Evolutionary conservation across 306 rosid genomes (phyloP).

Genomic region (Alnus rubra): DNA sequence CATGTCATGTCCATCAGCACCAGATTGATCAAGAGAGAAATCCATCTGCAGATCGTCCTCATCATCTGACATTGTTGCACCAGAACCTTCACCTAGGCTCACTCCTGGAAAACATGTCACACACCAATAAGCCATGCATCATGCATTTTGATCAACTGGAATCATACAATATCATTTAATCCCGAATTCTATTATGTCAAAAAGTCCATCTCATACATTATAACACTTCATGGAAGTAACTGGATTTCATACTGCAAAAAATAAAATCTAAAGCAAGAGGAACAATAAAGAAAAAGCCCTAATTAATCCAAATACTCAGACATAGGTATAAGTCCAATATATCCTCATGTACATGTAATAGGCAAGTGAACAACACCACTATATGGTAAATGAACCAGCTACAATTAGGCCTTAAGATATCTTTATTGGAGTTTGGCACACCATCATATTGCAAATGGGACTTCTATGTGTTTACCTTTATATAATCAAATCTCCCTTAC

Average conservation of each 20-base stretch:
- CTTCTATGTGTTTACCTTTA: background rate
- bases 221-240: background rate
- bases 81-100: conserved; percentile 86
- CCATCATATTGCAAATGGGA: background rate
- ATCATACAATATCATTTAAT: too few relatives aligned
- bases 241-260: too few relatives aligned
- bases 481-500: background rate
- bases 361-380: background rate
- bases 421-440: background rate
- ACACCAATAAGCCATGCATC: background rate
- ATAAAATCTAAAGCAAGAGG: too few relatives aligned
- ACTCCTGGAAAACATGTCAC: conserved; percentile 49
- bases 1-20: conserved; percentile 74
- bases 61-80: conserved; percentile 97
- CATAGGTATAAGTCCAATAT: background rate
- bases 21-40: conserved; percentile 71
- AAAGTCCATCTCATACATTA: too few relatives aligned
- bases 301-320: background rate
- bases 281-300: too few relatives aligned
- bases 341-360: too few relatives aligned
- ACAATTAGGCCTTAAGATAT: background rate
- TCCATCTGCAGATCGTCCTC: conserved; percentile 86
- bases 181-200: too few relatives aligned
- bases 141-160: background rate
- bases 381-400: background rate